Base-by-base conservation (phyloP, 1,284 basidiomycete genomes). In the Cryptococcus neoformans region DNA sequence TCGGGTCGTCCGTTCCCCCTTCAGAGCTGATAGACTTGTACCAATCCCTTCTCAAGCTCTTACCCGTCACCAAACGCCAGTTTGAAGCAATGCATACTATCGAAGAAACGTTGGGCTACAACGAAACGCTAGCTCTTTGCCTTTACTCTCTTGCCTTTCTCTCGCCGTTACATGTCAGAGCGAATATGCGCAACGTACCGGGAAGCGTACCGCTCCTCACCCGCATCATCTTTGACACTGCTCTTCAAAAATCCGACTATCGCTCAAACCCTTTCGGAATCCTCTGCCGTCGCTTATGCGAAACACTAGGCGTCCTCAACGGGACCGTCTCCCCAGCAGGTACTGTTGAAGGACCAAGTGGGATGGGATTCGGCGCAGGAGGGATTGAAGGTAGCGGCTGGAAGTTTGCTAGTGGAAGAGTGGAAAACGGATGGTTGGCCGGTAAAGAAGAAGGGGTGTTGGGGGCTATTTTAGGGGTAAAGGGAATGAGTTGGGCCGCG, bases 141-240 rank as follows among this genome's bases (percentile, higher is more conserved):
- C 82, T 96, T 42, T 97, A 96, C 79, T 87, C 88, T 39, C 79
- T 98, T 58, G 85, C 87, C 7, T 97, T 93, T 81, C 80, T 95
- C 49, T 84, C 92, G 4, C 83, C 91, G 1, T 85, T 86, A 1
- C 77, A 81, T 37, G 73, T 92, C 57, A 92, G 95, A 77, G 76
- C 81, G 54, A 81, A 79, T 56, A 82, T 94, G 64, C 88, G 89
- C 62, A 52, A 64, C n/a, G 62, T 75, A 2, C 77, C 79, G 1
- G 80, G 80, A 4, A 64, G 77, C 28, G 55, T 74, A 0, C 59
- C 70, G 3, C 64, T 79, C 7, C 59, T 83, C 48, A 68, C 79
- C 17, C 77, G 81, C 10, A 62, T 82, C 37, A 74, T 81, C 41
- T 60, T 62, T 67, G 75, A 60, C 66, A 77, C 62, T 54, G 78